Evolutionary conservation across 371 early-diverging fungal genomes (phyloP), one percentile per base, ranked within the genome.

Genomic region (Zopfochytrium polystomum): DNA sequence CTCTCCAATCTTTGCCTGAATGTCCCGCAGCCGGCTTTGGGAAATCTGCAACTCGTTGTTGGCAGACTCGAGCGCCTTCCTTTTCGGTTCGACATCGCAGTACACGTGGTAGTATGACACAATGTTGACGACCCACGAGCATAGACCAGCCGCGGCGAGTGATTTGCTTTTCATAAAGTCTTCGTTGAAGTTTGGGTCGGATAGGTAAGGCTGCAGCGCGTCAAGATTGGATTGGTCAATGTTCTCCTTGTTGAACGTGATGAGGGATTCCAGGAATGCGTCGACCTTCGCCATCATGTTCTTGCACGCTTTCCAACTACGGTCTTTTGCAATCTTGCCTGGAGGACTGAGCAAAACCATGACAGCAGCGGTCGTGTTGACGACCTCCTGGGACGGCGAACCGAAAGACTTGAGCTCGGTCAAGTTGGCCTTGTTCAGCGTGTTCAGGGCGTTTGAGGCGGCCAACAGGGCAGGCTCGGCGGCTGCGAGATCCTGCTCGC

Each of bases 231-330:
- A 64, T 42, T 48, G 47, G 54, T 82, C 80, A 51, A 84, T 84
- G 48, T 70, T 65, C 52, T 84, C 84, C 66, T 84, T 84, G 67
- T 84, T 79, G 65, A 84, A 84, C 31, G 68, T 79, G 60, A 82
- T 73, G 27, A 84, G 60, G 4, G 70, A 66, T 15, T 84, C 83
- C 45, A 84, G 62, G 74, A 84, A 84, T 11, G 71, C 65, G 55
- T 83, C 84, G 32, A 84, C 84, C 65, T 84, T 84, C n/a, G 83
- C 84, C 84, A 84, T 84, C 80, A 82, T 81, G 60, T 78, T 79
- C 60, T 84, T 84, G 38, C 71, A 65, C 0, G 84, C 83, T 63
- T 84, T 84, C 84, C 84, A 84, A 45, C 76, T 77, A 22, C 83
- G 62, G 57, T 84, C 83, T 56, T 84, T 84, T 20, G 82, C 76